Conservation (phyloP, 192 early-diverging fungal genomes). For the Coemansia sp. region DNA sequence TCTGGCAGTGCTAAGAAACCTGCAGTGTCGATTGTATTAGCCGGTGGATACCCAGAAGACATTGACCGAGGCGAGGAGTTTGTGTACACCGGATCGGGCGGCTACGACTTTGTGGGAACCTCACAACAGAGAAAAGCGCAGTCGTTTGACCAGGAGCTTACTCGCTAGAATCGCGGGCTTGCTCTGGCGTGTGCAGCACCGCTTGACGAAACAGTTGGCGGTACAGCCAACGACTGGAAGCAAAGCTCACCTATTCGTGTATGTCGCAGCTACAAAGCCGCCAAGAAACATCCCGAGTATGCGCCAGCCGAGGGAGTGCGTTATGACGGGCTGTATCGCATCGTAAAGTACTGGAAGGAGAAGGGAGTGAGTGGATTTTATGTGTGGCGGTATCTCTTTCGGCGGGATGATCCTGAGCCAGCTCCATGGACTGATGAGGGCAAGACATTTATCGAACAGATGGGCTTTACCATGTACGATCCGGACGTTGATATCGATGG, state of each 20-base stretch:
- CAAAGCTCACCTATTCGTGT: slow-evolving; percentile 61
- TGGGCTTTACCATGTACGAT: slow-evolving; percentile 52
- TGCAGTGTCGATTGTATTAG: slow-evolving; percentile 63
- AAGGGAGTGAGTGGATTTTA: slow-evolving; percentile 47
- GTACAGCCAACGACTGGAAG: slow-evolving; percentile 55
- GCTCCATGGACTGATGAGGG: slow-evolving; percentile 66
- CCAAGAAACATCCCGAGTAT: slow-evolving; percentile 52
- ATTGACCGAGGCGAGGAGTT: slow-evolving; percentile 66
- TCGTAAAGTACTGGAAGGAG: slow-evolving; percentile 66
- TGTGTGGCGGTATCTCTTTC: slow-evolving; percentile 66
- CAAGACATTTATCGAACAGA: slow-evolving; percentile 33
- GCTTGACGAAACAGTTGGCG: slow-evolving; percentile 42
- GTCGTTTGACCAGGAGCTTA: slow-evolving; percentile 60
- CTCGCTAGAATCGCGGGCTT: slow-evolving; percentile 58
- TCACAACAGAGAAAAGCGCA: slow-evolving; percentile 55
- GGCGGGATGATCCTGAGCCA: slow-evolving; percentile 63
- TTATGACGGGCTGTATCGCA: slow-evolving; percentile 70
- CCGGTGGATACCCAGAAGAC: slow-evolving; percentile 67
- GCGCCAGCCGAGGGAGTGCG: slow-evolving; percentile 59
- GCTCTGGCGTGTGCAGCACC: slow-evolving; percentile 59
- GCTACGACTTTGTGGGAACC: slow-evolving; percentile 59
- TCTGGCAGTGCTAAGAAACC: slow-evolving; percentile 55
- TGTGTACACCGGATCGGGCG: slow-evolving; percentile 69
- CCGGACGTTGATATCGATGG: slow-evolving; percentile 6
- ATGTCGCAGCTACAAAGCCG: slow-evolving; percentile 54